These are phyloP conservation scores for Leishmania martiniquensis DNA, from an alignment of 208 protist genomes.

Conservation along the genomic window DNA sequence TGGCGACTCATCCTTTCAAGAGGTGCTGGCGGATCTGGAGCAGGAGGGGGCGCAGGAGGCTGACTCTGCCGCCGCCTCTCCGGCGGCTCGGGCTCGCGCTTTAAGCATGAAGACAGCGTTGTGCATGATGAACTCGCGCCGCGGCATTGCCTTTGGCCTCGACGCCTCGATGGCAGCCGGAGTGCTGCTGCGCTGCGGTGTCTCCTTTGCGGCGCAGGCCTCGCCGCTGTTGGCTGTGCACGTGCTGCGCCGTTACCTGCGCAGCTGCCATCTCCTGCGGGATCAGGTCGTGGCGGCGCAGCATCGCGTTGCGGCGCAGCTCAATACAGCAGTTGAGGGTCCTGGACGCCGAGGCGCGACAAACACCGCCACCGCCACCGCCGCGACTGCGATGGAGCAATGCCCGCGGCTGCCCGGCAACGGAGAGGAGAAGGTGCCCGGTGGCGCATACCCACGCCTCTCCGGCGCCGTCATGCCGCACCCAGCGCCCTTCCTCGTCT, in stretches of 20 bases:
- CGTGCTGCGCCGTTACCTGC: constrained; percentile 74
- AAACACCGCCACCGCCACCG: background rate
- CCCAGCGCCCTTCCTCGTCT: constrained; percentile 73
- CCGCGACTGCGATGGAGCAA: background rate
- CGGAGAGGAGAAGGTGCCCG: constrained; percentile 2
- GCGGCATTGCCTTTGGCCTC: constrained; percentile 62
- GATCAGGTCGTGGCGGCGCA: constrained; percentile 38
- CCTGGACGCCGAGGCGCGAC: background rate
- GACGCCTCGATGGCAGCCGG: constrained; percentile 52
- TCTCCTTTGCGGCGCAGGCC: constrained; percentile 60
- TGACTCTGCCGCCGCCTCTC: background rate
- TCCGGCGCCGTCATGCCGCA: constrained; percentile 39
- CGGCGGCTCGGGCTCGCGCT: background rate
- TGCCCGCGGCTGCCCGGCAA: background rate
- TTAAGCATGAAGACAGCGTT: constrained; percentile 30
- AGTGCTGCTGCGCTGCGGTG: constrained; percentile 72
- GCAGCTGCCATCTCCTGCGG: constrained; percentile 51
- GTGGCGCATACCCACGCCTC: constrained; percentile 14
- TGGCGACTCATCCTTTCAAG: constrained; percentile 26
- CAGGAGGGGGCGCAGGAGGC: background rate
- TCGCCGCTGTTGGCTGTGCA: constrained; percentile 74
- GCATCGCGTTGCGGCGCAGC: constrained; percentile 20
- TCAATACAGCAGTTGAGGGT: constrained; percentile 6
- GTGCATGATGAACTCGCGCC: constrained; percentile 25
- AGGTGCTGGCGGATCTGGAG: constrained; percentile 22